Base-by-base conservation (phyloP, 2,329 filamentous ascomycete genomes). In the Xylaria sp. region DNA sequence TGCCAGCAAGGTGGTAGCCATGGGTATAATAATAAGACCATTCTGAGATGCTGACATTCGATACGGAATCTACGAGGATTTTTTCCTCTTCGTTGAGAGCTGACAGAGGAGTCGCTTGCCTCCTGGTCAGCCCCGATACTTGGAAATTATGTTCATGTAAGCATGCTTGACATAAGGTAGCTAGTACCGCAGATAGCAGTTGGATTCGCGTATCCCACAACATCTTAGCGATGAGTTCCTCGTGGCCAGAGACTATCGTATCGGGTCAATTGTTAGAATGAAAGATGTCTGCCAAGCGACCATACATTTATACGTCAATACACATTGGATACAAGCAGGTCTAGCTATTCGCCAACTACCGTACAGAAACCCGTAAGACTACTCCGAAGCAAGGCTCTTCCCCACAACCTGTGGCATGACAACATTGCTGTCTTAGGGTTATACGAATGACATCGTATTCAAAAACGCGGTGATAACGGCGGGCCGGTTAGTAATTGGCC, bases 1-100 rank as follows among this genome's bases (percentile, higher is more conserved):
- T 69, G 1, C 73, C 73, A 1, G 73, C 73, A 2, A 75, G 61
- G 57, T 75, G 72, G 19, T 70, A 68, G 31, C 72, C 72, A 48
- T 74, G 71, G 10, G 72, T 74, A 33, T 75, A 75, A 35, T 75
- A 74, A 44, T 74, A 72, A 7, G 73, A 73, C 73, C 73, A 75
- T 56, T 72, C 67, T 5, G 69, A 67, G 19, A 75, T 64, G 2
- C 60, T 72, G 9, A 70, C 68, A 44, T 70, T 74, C 3, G 70
- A 71, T 3, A 75, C 62, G 2, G 71, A 58, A 11, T 70, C 66
- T 10, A 73, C 68, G 3, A 75, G 67, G 0, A 60, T 67, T 11
- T 65, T 44, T 56, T 74, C 73, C 15, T 74, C 67, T 8, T 66
- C 57, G 9, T 19, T 71, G 21, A 74, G 60, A 19, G 70, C 60